Percentiles rank a stretch among this genome's conserved stretches.
Evolutionary conservation across 768 basidiomycete species (phyloP).

Genomic region (Crassisporium funariophilum): DNA sequence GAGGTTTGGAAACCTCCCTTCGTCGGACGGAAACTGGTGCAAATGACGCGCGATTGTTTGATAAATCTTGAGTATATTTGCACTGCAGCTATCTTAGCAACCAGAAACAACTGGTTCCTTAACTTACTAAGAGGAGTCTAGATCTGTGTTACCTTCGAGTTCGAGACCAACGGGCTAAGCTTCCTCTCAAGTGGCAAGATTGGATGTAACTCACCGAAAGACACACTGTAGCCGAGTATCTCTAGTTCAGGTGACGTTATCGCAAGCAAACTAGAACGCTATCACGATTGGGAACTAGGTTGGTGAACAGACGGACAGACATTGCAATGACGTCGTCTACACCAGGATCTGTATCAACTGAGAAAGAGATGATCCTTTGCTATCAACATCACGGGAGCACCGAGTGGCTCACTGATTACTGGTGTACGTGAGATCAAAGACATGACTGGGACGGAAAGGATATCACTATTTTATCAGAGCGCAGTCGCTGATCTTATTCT

Average conservation of each 20-base stretch:
- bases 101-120: slow-evolving; percentile 12
- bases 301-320: slow-evolving; percentile 38
- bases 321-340: slow-evolving; percentile 83
- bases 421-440: neutral
- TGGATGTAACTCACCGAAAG: slow-evolving; percentile 61
- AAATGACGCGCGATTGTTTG: slow-evolving; percentile 64
- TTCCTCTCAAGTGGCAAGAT: slow-evolving; percentile 1
- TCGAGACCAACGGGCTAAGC: too few relatives aligned
- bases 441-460: slow-evolving; percentile 65
- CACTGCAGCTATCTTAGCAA: slow-evolving; percentile 37
- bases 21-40: slow-evolving; percentile 52
- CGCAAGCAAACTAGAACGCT: slow-evolving; percentile 60
- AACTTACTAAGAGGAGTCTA: slow-evolving; percentile 61
- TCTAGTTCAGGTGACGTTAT: slow-evolving; percentile 83
- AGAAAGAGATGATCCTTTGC: neutral
- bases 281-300: neutral
- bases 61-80: slow-evolving; percentile 78
- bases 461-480: too few relatives aligned
- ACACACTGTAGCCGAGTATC: slow-evolving; percentile 72
- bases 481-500: too few relatives aligned
- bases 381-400: neutral
- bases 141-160: slow-evolving; percentile 80
- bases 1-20: slow-evolving; percentile 64
- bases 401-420: slow-evolving; percentile 35
- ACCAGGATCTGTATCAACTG: slow-evolving; percentile 87